phyloP scores from a whole-genome alignment of 2,329 filamentous ascomycete genomes.

The Cladosporium sp. region DNA sequence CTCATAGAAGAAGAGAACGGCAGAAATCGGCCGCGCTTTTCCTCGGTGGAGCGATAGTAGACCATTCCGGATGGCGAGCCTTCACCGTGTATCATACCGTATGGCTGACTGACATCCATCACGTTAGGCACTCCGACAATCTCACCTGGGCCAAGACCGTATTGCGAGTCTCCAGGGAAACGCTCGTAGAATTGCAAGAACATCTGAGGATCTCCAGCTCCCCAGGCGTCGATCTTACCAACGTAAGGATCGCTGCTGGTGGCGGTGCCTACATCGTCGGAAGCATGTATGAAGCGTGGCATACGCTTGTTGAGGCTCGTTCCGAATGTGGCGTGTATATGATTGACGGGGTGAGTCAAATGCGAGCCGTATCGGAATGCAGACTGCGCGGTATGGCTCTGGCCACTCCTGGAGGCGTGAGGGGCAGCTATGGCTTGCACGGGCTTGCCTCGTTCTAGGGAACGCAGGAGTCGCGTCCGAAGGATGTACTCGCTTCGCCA shows the following conservation, averaged over 20 bases:
- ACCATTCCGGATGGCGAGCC: slow-evolving; percentile 77
- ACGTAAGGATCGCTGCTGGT: slow-evolving; percentile 74
- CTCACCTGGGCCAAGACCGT: slow-evolving; percentile 73
- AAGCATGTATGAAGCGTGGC: slow-evolving; percentile 77
- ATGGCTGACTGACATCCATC: slow-evolving; percentile 85
- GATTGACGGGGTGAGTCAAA: slow-evolving; percentile 71
- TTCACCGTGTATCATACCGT: slow-evolving; percentile 80
- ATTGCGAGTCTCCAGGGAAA: slow-evolving; percentile 67
- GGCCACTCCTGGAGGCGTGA: slow-evolving; percentile 50
- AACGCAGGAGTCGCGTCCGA: slow-evolving; percentile 76
- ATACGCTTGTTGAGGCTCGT: slow-evolving; percentile 63
- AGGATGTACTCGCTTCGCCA: slow-evolving; percentile 96
- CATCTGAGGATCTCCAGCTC: slow-evolving; percentile 67
- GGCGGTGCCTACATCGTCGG: slow-evolving; percentile 71
- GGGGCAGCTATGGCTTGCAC: slow-evolving; percentile 49
- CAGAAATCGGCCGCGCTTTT: slow-evolving; percentile 73
- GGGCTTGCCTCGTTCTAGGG: slow-evolving; percentile 77
- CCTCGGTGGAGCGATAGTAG: slow-evolving; percentile 70
- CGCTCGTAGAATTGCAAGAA: slow-evolving; percentile 76
- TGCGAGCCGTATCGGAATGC: slow-evolving; percentile 84
- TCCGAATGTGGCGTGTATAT: slow-evolving; percentile 73
- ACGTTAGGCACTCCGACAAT: slow-evolving; percentile 73
- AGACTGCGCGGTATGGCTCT: slow-evolving; percentile 64
- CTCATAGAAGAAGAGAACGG: slow-evolving; percentile 57
- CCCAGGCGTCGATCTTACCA: slow-evolving; percentile 78